Evolutionary conservation across 305 asterid species (phyloP).

Genomic region (Fraxinus albicans): DNA sequence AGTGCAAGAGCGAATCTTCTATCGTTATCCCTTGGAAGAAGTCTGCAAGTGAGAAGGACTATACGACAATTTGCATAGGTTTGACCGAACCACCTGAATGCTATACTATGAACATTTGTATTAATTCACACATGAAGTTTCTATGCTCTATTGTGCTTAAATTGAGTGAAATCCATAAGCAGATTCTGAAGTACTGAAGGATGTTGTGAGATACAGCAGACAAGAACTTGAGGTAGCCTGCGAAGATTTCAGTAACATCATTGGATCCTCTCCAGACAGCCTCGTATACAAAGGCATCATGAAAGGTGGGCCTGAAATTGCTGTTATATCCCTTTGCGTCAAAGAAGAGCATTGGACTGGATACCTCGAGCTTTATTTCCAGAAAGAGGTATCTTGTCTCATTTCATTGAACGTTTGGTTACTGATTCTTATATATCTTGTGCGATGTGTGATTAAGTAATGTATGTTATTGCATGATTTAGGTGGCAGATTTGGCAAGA

Average conservation of each 20-base stretch:
- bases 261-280: constrained; percentile 84
- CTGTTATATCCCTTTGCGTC: constrained; percentile 80
- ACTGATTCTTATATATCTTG: background rate
- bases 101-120: background rate
- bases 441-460: constrained; percentile 6
- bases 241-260: constrained; percentile 98
- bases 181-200: constrained; percentile 76
- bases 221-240: constrained; percentile 95
- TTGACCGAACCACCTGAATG: constrained; percentile 11
- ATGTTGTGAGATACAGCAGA: constrained; percentile 62
- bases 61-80: constrained; percentile 69
- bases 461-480: constrained; percentile 15
- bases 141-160: background rate
- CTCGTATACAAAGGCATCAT: constrained; percentile 81
- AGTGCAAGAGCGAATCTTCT: constrained; percentile 63
- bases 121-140: background rate
- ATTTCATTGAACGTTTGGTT: background rate
- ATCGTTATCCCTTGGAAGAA: constrained; percentile 86
- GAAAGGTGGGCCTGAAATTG: constrained; percentile 86
- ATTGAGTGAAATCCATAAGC: constrained; percentile 17
- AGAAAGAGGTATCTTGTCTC: constrained; percentile 59
- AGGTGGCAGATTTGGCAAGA: constrained; percentile 92
- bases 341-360: constrained; percentile 90
- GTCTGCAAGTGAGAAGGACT: constrained; percentile 66
- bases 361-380: constrained; percentile 83